phyloP scores from a whole-genome alignment of 345 rosid species.

The Ceriops zippeliana region DNA sequence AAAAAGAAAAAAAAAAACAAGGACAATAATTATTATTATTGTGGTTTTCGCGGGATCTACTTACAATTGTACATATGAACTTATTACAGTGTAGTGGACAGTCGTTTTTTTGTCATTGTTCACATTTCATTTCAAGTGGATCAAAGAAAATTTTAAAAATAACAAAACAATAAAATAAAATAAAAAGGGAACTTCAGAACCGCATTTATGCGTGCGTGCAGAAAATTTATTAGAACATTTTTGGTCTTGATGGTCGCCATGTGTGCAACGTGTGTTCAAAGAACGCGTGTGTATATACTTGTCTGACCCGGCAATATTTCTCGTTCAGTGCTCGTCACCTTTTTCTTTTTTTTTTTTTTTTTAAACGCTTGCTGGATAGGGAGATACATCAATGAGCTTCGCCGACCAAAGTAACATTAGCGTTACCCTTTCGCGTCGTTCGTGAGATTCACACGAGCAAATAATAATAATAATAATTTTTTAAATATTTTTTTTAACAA shows the following conservation, averaged over 20 bases:
- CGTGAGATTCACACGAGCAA: neutral
- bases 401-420: neutral
- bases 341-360: neutral
- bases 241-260: neutral
- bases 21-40: too few species aligned
- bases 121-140: too few species aligned
- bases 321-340: neutral
- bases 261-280: neutral
- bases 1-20: too few species aligned
- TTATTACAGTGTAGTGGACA: too few species aligned
- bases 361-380: neutral
- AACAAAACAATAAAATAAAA: too few species aligned
- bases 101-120: too few species aligned
- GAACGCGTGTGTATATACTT: neutral
- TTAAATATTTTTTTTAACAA: too few species aligned
- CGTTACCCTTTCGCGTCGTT: neutral
- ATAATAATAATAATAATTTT: too few species aligned
- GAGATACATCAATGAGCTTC: neutral
- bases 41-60: too few species aligned
- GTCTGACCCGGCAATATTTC: constrained; percentile 7
- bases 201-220: constrained; percentile 1
- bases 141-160: too few species aligned
- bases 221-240: neutral
- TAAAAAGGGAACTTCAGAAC: too few species aligned
- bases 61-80: too few species aligned